phyloP scores from a whole-genome alignment of 345 rosid genomes.

The Eucalyptus dawsonii region DNA sequence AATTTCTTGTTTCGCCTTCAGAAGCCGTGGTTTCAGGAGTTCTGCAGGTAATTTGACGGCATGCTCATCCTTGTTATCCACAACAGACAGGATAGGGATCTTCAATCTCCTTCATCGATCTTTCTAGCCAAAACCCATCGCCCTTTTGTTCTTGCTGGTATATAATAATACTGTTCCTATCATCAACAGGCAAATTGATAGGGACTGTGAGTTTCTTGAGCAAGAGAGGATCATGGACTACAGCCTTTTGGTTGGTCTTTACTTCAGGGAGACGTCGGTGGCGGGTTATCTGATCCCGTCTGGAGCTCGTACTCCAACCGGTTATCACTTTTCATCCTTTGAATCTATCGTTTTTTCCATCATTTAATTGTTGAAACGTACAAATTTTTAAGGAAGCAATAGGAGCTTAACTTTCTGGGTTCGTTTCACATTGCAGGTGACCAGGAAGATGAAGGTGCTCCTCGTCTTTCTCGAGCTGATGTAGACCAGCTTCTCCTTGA shows the following conservation, averaged over 20 bases:
- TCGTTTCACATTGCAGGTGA: conserved; percentile 5
- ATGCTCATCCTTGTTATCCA: not conserved
- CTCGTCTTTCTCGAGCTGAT: conserved; percentile 39
- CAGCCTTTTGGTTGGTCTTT: conserved; percentile 88
- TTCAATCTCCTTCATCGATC: not conserved
- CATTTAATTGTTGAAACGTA: not conserved
- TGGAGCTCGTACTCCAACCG: conserved; percentile 30
- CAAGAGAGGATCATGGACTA: conserved; percentile 98
- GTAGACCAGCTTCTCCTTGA: conserved; percentile 42
- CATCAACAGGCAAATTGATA: conserved; percentile 64
- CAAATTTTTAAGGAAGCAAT: not conserved
- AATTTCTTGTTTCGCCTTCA: conserved; percentile 77
- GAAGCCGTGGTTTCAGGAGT: conserved; percentile 82
- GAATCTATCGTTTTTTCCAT: not conserved
- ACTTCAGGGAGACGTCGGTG: conserved; percentile 58
- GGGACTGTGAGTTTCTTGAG: conserved; percentile 87
- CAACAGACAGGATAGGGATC: not conserved
- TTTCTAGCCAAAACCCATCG: not conserved
- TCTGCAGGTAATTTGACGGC: conserved; percentile 30
- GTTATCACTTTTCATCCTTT: conserved; percentile 11
- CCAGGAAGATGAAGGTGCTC: conserved; percentile 3
- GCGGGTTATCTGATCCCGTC: conserved; percentile 67
- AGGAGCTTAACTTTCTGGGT: not conserved
- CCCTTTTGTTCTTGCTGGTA: not conserved
- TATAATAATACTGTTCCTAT: not conserved